Conservation (phyloP, 768 basidiomycete species). For the Gloeopeniophorella convolvens region DNA sequence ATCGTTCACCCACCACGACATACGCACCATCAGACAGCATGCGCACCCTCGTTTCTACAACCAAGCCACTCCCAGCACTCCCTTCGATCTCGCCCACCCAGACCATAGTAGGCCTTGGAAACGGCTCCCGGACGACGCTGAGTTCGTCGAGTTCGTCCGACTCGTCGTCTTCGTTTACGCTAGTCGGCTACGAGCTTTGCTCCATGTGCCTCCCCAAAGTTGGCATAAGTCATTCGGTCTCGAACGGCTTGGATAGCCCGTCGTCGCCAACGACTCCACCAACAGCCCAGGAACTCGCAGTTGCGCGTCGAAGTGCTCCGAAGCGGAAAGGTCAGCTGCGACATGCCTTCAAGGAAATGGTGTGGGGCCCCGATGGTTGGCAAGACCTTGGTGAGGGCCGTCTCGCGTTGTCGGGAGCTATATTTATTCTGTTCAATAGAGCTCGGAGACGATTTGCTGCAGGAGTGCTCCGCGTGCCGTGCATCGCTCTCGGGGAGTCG, state of each 20-base stretch:
- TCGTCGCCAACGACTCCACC: constrained; percentile 33
- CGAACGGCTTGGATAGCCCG: constrained; percentile 35
- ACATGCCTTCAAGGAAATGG: constrained; percentile 81
- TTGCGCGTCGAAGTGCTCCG: constrained; percentile 60
- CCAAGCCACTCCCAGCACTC: constrained; percentile 42
- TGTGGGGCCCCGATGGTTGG: constrained; percentile 83
- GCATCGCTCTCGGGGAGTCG: constrained; percentile 53
- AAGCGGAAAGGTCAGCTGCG: constrained; percentile 68
- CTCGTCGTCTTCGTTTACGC: constrained; percentile 6
- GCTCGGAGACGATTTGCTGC: constrained; percentile 54
- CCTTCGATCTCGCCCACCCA: constrained; percentile 23
- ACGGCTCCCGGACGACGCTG: constrained; percentile 16
- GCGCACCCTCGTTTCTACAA: constrained; percentile 1
- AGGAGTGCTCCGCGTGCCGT: constrained; percentile 78
- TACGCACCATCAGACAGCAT: constrained; percentile 1
- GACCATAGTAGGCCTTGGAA: neutral
- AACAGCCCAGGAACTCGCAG: constrained; percentile 38
- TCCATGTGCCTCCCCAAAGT: constrained; percentile 68
- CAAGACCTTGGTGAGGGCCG: constrained; percentile 71
- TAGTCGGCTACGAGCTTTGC: constrained; percentile 80
- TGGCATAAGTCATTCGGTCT: constrained; percentile 72
- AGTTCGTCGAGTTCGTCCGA: constrained; percentile 20
- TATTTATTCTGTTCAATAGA: neutral
- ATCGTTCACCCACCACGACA: constrained; percentile 1
- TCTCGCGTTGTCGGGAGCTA: neutral